Conservation (phyloP, 176 grass and related monocot genomes). For the Oryza australiensis region DNA sequence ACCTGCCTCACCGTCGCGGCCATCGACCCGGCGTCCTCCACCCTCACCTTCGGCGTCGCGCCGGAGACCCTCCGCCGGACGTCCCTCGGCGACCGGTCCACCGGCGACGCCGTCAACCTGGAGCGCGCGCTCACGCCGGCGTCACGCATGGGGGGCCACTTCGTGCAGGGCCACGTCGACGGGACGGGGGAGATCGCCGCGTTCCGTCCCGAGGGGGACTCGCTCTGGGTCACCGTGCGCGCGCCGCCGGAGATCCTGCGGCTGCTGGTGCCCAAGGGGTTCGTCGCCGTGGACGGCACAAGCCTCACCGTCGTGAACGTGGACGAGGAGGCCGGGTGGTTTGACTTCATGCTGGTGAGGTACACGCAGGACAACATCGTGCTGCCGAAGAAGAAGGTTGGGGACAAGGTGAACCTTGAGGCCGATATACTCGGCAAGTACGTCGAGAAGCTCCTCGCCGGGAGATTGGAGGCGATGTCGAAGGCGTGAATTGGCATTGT, state of each 20-base stretch:
- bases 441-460: conserved; percentile 79
- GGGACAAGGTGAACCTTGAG: conserved; percentile 92
- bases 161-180: conserved; percentile 93
- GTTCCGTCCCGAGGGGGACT: conserved; percentile 76
- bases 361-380: conserved; percentile 95
- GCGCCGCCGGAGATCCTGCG: conserved; percentile 62
- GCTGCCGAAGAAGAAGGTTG: conserved; percentile 77
- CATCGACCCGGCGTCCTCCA: conserved; percentile 48
- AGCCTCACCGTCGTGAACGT: conserved; percentile 83
- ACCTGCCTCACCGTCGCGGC: conserved; percentile 86
- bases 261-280: conserved; percentile 89
- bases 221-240: conserved; percentile 82
- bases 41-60: conserved; percentile 75
- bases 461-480: conserved; percentile 42
- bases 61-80: conserved; percentile 85
- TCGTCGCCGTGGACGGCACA: conserved; percentile 84
- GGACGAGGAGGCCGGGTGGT: conserved; percentile 65
- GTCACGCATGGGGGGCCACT: conserved; percentile 84
- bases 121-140: conserved; percentile 73
- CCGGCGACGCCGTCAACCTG: conserved; percentile 68
- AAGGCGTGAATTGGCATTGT: conserved; percentile 26
- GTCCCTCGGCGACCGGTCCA: conserved; percentile 49
- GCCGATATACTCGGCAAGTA: conserved; percentile 93
- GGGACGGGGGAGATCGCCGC: conserved; percentile 75
- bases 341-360: conserved; percentile 94